Conservation (phyloP, 805 yeast species). For the Ogataea henricii region DNA sequence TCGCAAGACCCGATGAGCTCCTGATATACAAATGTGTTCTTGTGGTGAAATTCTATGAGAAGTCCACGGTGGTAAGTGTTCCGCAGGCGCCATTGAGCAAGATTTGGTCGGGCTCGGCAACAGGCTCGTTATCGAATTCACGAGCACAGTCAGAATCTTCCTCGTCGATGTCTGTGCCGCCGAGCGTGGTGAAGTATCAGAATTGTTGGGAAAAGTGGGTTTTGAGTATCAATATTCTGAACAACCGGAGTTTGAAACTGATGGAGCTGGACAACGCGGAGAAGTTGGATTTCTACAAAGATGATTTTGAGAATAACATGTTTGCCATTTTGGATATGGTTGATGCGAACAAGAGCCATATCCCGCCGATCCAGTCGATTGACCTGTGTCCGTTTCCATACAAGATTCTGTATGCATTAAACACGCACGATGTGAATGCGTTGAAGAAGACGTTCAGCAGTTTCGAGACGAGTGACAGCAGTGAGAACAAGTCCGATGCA, state of each 20-base stretch:
- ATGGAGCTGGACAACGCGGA: conserved; percentile 18
- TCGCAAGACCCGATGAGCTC: conserved; percentile 5
- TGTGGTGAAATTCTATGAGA: conserved; percentile 35
- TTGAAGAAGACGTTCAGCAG: conserved; percentile 30
- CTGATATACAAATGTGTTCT: conserved; percentile 34
- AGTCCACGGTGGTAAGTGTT: conserved; percentile 10
- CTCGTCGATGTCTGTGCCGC: conserved; percentile 17
- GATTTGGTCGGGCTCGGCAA: conserved; percentile 48
- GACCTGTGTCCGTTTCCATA: conserved; percentile 69
- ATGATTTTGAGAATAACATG: conserved; percentile 44
- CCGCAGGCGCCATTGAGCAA: conserved; percentile 33
- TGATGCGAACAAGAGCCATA: conserved; percentile 61
- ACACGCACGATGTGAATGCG: conserved; percentile 28
- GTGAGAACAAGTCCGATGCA: conserved; percentile 4
- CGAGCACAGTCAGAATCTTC: conserved; percentile 22
- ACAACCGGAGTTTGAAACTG: conserved; percentile 20
- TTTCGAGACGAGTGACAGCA: conserved; percentile 19
- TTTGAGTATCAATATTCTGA: conserved; percentile 48
- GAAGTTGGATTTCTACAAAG: conserved; percentile 31
- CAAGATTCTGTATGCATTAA: conserved; percentile 35
- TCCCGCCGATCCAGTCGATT: conserved; percentile 72
- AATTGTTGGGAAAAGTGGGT: conserved; percentile 74
- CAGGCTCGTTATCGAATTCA: conserved; percentile 13
- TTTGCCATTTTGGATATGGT: conserved; percentile 51
- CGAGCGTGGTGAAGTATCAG: conserved; percentile 40